phyloP scores from a whole-genome alignment of 1,284 basidiomycete species.

The Coriolopsis trogii region DNA sequence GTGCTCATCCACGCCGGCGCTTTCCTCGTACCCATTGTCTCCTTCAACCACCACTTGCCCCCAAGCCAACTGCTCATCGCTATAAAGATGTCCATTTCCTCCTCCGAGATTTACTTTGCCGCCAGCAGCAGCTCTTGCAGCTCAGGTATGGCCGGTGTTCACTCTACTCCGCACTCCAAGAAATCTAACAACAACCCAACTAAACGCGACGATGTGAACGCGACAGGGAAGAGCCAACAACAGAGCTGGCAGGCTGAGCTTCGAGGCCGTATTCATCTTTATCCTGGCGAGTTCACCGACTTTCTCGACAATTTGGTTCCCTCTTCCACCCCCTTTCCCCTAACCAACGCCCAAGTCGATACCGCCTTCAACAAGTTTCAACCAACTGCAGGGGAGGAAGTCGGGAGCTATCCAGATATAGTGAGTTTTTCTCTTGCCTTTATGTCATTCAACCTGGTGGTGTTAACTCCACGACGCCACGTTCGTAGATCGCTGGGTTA shows the following conservation, averaged over 20 bases:
- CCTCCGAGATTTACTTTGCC: not conserved
- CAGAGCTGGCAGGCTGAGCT: not conserved
- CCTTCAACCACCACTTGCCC: not conserved
- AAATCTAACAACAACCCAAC: not conserved
- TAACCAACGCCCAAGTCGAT: not conserved
- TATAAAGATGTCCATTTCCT: slow-evolving; percentile 12
- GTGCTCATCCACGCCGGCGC: too few species aligned
- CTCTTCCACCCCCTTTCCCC: not conserved
- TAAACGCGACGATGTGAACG: not conserved
- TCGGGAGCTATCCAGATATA: not conserved
- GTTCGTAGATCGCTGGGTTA: too few species aligned
- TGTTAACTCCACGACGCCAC: too few species aligned
- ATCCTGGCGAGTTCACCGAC: not conserved
- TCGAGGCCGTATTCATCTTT: not conserved
- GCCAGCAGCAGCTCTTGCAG: not conserved
- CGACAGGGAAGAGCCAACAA: not conserved
- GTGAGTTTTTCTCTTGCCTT: not conserved
- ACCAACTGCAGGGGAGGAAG: not conserved
- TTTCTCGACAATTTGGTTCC: not conserved
- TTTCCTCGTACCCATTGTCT: too few species aligned
- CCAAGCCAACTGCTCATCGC: not conserved
- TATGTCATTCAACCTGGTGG: too few species aligned
- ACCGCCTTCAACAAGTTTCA: not conserved
- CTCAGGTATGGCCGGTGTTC: slow-evolving; percentile 5
- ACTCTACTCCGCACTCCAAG: not conserved